Percentiles rank a stretch among this genome's conserved stretches.
Conservation (phyloP, 805 yeast species). For the Metschnikowia hibisci region DNA sequence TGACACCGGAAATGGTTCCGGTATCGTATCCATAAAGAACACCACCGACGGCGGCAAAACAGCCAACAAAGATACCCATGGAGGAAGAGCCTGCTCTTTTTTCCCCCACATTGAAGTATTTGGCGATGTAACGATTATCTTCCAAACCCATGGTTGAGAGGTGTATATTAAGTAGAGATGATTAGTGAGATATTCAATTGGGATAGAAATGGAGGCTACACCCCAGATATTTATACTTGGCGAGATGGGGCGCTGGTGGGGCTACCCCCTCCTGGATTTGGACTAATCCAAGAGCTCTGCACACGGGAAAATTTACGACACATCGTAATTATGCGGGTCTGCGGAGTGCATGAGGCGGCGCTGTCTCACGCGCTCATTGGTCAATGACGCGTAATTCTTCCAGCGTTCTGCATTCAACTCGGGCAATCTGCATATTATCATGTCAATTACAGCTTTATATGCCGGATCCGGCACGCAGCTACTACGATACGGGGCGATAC, state of each 20-base stretch:
- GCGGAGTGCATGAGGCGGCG: neutral
- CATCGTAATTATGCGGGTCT: neutral
- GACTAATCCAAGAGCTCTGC: neutral
- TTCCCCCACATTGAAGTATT: slow-evolving; percentile 42
- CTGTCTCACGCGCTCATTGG: neutral
- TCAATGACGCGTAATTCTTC: neutral
- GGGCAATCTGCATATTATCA: neutral
- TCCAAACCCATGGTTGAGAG: slow-evolving; percentile 34
- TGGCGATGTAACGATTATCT: slow-evolving; percentile 29
- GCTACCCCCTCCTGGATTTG: neutral
- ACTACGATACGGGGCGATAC: neutral
- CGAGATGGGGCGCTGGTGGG: too few species aligned
- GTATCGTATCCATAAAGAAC: slow-evolving; percentile 42
- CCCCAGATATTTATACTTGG: neutral
- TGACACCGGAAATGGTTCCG: slow-evolving; percentile 40
- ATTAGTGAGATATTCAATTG: neutral
- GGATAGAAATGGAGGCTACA: neutral
- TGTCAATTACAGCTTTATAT: too few species aligned
- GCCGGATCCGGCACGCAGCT: too few species aligned
- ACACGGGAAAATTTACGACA: slow-evolving; percentile 1
- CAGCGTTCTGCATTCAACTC: neutral
- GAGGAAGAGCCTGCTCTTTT: slow-evolving; percentile 43
- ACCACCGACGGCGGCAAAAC: slow-evolving; percentile 42
- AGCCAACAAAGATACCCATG: slow-evolving; percentile 39
- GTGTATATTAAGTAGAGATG: neutral